phyloP scores from a whole-genome alignment of 768 basidiomycete species.

The Russula lepida region DNA sequence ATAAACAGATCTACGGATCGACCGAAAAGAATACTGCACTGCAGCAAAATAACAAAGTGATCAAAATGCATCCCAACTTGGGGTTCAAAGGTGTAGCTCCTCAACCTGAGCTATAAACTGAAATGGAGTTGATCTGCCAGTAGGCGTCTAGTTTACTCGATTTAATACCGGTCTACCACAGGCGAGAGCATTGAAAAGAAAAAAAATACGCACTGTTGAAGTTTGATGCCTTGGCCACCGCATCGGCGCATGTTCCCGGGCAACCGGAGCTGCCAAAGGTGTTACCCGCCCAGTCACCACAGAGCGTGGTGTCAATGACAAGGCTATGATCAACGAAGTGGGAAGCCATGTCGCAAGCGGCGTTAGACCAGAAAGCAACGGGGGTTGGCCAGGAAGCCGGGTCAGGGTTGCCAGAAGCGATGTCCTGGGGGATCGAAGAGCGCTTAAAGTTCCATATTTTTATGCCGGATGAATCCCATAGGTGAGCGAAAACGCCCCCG shows the following conservation, averaged over 20 bases:
- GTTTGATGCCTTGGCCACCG: background rate
- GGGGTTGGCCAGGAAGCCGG: slow-evolving; percentile 1
- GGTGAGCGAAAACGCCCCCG: background rate
- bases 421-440: slow-evolving; percentile 7
- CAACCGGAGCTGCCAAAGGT: slow-evolving; percentile 1
- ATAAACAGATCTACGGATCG: background rate
- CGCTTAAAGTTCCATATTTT: slow-evolving; percentile 10
- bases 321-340: slow-evolving; percentile 3
- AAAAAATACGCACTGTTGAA: slow-evolving; percentile 1
- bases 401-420: background rate
- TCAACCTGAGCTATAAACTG: background rate
- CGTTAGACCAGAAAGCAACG: background rate
- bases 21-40: background rate
- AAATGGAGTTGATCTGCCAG: slow-evolving; percentile 11
- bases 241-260: background rate
- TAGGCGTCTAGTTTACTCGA: background rate
- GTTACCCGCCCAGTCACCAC: slow-evolving; percentile 11
- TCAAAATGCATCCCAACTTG: background rate
- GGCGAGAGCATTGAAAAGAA: no score
- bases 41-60: background rate
- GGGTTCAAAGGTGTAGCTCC: background rate
- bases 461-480: background rate
- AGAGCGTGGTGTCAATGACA: slow-evolving; percentile 8
- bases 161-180: background rate
- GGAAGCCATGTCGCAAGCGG: background rate